Base-by-base conservation (phyloP, 805 yeast species). In the Candida palmyrensis region DNA sequence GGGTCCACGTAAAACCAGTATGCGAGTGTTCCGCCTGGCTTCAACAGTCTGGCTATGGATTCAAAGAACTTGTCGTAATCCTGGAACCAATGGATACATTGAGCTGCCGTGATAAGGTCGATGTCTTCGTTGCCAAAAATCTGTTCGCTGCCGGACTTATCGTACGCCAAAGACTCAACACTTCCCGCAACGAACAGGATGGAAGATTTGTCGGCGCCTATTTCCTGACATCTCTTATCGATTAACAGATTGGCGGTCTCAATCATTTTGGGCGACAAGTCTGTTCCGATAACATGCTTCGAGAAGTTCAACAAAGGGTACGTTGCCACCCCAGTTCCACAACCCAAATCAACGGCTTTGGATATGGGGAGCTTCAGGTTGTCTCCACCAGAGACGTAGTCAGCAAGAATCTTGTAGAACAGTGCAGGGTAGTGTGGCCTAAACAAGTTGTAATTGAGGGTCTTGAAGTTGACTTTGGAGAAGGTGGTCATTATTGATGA, bases 271-370 rank as follows among this genome's bases (percentile, higher is more conserved):
- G 58, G 44, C 1, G 78, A 72, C 25, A 68, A 45, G 44, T 75
- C 81, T 3, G 72, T 47, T 1, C 76, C 76, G 11, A 57, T 45
- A 5, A 70, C 69, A 13, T 53, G 48, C 1, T 63, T 44, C 20
- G 69, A 51, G 13, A 64, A 33, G 25, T 57, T 51, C 17, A 69
- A 51, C 30, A 74, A 45, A 3, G 75, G 75, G 31, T 62, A 54
- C 2, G 72, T 59, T 0, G 74, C 75, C 17, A 66, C 68, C 0
- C 79, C 80, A 1, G 78, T 71, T 1, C 79, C 79, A 42, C 77
- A 70, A 0, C 80, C 79, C 27, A 72, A 44, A 46, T 56, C 60
- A 48, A 57, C 51, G 6, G 77, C 44, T 5, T 40, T 41, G 3
- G 36, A 30, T 4, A 53, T 40, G 4, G 53, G 51, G 10, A 44